Percentiles rank a stretch among this genome's conserved stretches.
phyloP scores from a whole-genome alignment of 2,329 filamentous ascomycete species.

The Arthrobotrys entomopaga region DNA sequence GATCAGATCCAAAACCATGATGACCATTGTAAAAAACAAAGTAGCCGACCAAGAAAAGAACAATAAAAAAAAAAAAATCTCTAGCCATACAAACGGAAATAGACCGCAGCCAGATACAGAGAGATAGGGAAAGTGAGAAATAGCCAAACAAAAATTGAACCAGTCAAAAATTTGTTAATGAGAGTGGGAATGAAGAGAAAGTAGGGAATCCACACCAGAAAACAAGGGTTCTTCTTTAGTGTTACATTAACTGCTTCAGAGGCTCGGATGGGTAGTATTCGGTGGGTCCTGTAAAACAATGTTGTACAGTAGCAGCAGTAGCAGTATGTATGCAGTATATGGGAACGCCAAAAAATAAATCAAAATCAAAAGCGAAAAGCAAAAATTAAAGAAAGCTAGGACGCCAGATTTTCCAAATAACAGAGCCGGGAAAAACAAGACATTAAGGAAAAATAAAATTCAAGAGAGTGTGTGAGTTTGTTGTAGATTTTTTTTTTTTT shows the following conservation, averaged over 20 bases:
- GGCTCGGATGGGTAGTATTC: background rate
- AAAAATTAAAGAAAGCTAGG: conserved; percentile 3
- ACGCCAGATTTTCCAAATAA: conserved; percentile 27
- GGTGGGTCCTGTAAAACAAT: conserved; percentile 31
- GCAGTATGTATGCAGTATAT: too few relatives aligned
- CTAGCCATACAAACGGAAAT: conserved; percentile 6
- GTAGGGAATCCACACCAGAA: conserved; percentile 1
- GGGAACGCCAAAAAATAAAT: too few relatives aligned
- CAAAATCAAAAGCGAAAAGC: conserved; percentile 1
- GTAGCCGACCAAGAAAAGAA: too few relatives aligned
- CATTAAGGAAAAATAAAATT: conserved; percentile 12
- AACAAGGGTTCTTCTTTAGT: conserved; percentile 1
- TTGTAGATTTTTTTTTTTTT: background rate
- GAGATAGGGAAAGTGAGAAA: background rate
- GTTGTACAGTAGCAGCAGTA: conserved; percentile 48
- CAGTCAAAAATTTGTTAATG: conserved; percentile 49
- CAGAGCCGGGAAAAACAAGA: conserved; percentile 10
- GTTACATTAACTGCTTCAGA: conserved; percentile 17
- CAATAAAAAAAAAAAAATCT: too few relatives aligned
- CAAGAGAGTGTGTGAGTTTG: conserved; percentile 27
- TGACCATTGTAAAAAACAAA: too few relatives aligned
- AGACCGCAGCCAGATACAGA: background rate
- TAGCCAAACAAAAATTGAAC: conserved; percentile 25
- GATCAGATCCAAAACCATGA: too few relatives aligned
- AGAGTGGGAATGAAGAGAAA: conserved; percentile 24